These are phyloP conservation scores for Umbilicus rupestris DNA, from an alignment of 164 flowering plant genomes.

Conservation along the genomic window DNA sequence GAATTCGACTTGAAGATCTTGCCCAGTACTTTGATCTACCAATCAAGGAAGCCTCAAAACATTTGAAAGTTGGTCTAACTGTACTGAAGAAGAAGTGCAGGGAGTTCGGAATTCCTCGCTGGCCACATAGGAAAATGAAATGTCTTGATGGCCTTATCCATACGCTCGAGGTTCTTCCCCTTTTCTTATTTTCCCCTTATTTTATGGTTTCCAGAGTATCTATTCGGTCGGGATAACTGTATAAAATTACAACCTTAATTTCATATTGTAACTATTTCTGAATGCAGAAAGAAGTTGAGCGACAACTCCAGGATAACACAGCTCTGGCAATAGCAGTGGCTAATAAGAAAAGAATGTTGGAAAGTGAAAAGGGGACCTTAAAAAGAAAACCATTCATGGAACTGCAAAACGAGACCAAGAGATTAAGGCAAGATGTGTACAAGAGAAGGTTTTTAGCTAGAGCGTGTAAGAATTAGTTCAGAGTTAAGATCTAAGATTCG, in stretches of 20 bases:
- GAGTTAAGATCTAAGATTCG: background rate
- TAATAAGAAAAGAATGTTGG: conserved; percentile 48
- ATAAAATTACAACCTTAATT: background rate
- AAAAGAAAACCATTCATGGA: conserved; percentile 51
- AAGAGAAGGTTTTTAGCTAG: conserved; percentile 54
- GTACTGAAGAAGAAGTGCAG: conserved; percentile 60
- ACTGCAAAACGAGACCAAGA: conserved; percentile 48
- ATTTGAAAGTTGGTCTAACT: conserved; percentile 47
- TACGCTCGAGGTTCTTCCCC: conserved; percentile 38
- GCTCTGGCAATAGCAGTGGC: conserved; percentile 41
- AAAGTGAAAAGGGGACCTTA: conserved; percentile 40
- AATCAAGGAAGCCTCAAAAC: conserved; percentile 52
- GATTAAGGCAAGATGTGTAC: conserved; percentile 57
- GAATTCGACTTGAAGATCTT: conserved; percentile 39
- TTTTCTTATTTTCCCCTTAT: background rate
- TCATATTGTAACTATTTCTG: background rate
- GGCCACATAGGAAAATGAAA: conserved; percentile 71
- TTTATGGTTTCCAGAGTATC: background rate
- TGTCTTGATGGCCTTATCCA: conserved; percentile 53
- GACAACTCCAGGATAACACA: conserved; percentile 29
- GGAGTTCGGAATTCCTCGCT: conserved; percentile 61
- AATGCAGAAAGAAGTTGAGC: conserved; percentile 40
- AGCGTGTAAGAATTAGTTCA: conserved; percentile 20
- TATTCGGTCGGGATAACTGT: background rate
- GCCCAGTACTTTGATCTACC: conserved; percentile 50